A percentile compares a stretch with the other conserved stretches of the same genome.
These are phyloP conservation scores for Parachaetomium inaequale DNA, from an alignment of 495 filamentous ascomycete genomes.

Conservation along the genomic window DNA sequence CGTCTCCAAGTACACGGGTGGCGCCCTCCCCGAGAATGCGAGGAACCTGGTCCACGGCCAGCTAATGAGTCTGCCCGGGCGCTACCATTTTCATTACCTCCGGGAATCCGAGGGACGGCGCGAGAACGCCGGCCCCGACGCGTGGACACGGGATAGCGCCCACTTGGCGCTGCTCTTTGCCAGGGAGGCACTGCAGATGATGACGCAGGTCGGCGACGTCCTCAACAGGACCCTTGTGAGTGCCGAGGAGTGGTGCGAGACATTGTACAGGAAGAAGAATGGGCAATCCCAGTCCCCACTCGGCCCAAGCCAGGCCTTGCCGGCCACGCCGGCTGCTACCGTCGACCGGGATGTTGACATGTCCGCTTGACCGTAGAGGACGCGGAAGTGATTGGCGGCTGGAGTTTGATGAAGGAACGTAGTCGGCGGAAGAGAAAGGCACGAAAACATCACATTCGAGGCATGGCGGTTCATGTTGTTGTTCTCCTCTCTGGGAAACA, in stretches of 20 bases:
- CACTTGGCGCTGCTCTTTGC: slow-evolving; percentile 75
- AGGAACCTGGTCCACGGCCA: slow-evolving; percentile 71
- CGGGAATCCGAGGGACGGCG: slow-evolving; percentile 46
- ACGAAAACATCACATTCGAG: too few species aligned
- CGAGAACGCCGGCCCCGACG: slow-evolving; percentile 34
- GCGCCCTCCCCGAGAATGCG: slow-evolving; percentile 81
- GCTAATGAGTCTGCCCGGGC: slow-evolving; percentile 70
- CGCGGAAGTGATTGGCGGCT: not conserved
- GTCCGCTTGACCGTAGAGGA: slow-evolving; percentile 9
- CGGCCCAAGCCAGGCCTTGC: not conserved
- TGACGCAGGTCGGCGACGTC: slow-evolving; percentile 75
- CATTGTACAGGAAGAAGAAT: slow-evolving; percentile 57
- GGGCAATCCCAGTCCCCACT: slow-evolving; percentile 16
- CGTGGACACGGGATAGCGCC: slow-evolving; percentile 48
- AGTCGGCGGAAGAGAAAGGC: not conserved
- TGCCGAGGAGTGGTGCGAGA: slow-evolving; percentile 83
- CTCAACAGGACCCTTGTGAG: slow-evolving; percentile 79
- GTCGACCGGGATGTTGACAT: slow-evolving; percentile 16
- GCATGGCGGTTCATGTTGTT: too few species aligned
- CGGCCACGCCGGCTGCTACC: not conserved
- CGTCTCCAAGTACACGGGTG: slow-evolving; percentile 79
- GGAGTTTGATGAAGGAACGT: not conserved
- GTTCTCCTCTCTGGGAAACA: too few species aligned
- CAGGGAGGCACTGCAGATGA: slow-evolving; percentile 84
- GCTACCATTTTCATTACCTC: slow-evolving; percentile 58